Evolutionary conservation across 148 eudicot species (phyloP).

Genomic region (Rhododendron mucronatum): DNA sequence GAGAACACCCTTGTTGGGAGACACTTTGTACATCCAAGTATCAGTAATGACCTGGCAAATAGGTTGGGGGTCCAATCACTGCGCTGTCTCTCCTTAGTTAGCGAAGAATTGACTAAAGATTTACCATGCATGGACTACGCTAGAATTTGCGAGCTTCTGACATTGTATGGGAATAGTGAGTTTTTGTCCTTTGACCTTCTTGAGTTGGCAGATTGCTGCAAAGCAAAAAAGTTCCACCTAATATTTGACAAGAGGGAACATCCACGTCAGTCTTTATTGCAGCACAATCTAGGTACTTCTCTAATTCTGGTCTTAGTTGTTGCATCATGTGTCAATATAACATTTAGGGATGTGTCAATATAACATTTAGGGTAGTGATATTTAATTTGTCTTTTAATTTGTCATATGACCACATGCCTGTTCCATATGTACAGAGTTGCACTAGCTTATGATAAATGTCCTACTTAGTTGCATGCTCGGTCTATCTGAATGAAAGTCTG

Average conservation of each 20-base stretch:
- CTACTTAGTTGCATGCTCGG: background rate
- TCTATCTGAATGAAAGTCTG: background rate
- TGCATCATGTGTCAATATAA: constrained; percentile 10
- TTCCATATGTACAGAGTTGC: background rate
- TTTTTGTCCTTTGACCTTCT: constrained; percentile 86
- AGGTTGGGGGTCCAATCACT: constrained; percentile 88
- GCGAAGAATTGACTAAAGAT: constrained; percentile 95
- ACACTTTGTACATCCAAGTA: constrained; percentile 70
- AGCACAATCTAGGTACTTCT: constrained; percentile 86
- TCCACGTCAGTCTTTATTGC: constrained; percentile 79
- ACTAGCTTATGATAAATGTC: constrained; percentile 1
- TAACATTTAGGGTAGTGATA: background rate
- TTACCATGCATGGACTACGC: constrained; percentile 88
- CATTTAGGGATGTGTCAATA: background rate
- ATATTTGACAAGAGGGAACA: constrained; percentile 88
- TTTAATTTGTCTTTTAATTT: background rate
- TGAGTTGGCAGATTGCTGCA: constrained; percentile 98
- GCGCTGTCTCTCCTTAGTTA: constrained; percentile 82
- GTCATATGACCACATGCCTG: background rate
- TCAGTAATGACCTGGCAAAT: constrained; percentile 71
- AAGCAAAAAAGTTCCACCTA: constrained; percentile 76
- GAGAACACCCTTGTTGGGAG: constrained; percentile 59
- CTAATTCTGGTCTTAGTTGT: constrained; percentile 3
- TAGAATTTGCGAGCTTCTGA: constrained; percentile 73
- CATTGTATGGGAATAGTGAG: constrained; percentile 48